These are phyloP conservation scores for Tetraselmis striata DNA, from an alignment of 139 green algal species.

Conservation along the genomic window DNA sequence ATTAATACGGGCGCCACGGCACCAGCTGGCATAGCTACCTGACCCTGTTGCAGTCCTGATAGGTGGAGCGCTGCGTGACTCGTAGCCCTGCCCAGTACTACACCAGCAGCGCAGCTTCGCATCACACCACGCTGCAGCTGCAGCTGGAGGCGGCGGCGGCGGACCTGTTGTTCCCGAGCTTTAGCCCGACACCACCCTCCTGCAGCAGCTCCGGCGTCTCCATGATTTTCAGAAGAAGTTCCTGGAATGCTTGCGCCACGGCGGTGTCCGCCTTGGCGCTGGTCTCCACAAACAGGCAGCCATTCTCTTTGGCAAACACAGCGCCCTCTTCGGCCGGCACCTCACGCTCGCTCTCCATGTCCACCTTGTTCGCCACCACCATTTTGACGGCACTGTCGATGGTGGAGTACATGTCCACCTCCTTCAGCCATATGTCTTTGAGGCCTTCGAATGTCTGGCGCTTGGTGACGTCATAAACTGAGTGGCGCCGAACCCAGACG, in stretches of 20 bases:
- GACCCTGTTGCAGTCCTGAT: too few species aligned
- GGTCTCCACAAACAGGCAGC: conserved; percentile 91
- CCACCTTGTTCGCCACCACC: conserved; percentile 94
- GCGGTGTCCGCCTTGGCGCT: conserved; percentile 75
- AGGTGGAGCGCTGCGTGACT: too few species aligned
- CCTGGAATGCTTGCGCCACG: conserved; percentile 79
- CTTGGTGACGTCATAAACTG: conserved; percentile 88
- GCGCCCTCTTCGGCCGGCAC: conserved; percentile 67
- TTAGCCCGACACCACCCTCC: background rate
- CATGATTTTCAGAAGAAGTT: conserved; percentile 77
- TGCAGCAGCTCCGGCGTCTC: conserved; percentile 42
- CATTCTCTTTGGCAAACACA: conserved; percentile 67
- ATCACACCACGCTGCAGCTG: too few species aligned
- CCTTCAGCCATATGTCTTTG: conserved; percentile 81
- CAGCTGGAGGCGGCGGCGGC: background rate
- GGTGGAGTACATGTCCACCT: conserved; percentile 93
- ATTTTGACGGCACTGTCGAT: conserved; percentile 85
- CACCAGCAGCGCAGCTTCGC: too few species aligned
- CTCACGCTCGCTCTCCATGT: conserved; percentile 66
- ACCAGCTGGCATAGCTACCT: too few species aligned
- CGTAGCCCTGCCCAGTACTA: too few species aligned
- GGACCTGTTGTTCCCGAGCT: background rate
- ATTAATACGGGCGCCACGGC: too few species aligned
- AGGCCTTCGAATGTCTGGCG: conserved; percentile 85
- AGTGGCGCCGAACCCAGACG: too few species aligned